Evolutionary conservation across 352 stramenopile genomes (phyloP).

Genomic region (Sclerospora graminicola): DNA sequence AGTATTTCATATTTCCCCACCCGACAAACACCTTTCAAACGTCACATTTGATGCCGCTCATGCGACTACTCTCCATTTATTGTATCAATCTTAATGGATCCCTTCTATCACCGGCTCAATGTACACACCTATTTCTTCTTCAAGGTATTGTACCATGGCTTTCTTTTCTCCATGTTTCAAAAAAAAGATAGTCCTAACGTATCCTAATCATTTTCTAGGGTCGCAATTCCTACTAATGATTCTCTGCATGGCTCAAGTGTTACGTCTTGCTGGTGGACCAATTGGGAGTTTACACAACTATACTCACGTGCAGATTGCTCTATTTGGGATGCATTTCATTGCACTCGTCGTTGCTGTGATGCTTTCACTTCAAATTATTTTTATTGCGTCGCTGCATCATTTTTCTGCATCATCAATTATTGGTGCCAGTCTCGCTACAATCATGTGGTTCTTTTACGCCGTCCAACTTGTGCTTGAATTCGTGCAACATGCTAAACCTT

Average conservation of each 20-base stretch:
- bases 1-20: no score
- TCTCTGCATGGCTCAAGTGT: conserved; percentile 29
- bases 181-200: background rate
- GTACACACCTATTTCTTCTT: conserved; percentile 17
- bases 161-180: background rate
- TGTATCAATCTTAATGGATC: conserved; percentile 19
- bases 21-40: no score
- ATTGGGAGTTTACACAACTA: background rate
- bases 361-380: conserved; percentile 14
- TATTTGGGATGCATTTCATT: conserved; percentile 27
- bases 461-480: conserved; percentile 16
- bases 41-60: background rate
- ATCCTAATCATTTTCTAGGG: conserved; percentile 8
- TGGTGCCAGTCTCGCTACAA: conserved; percentile 13
- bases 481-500: conserved; percentile 7
- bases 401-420: conserved; percentile 30
- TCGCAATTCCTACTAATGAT: conserved; percentile 26
- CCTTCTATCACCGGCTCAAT: conserved; percentile 8
- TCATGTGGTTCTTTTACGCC: conserved; percentile 29
- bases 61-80: conserved; percentile 15
- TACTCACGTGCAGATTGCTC: conserved; percentile 1
- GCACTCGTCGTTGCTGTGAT: conserved; percentile 12
- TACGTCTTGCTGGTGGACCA: conserved; percentile 12
- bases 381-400: conserved; percentile 11
- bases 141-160: conserved; percentile 13